Evolutionary conservation across 164 flowering plant genomes (phyloP), one percentile per base, ranked within the genome.

Genomic region (Dillenia turbinata): DNA sequence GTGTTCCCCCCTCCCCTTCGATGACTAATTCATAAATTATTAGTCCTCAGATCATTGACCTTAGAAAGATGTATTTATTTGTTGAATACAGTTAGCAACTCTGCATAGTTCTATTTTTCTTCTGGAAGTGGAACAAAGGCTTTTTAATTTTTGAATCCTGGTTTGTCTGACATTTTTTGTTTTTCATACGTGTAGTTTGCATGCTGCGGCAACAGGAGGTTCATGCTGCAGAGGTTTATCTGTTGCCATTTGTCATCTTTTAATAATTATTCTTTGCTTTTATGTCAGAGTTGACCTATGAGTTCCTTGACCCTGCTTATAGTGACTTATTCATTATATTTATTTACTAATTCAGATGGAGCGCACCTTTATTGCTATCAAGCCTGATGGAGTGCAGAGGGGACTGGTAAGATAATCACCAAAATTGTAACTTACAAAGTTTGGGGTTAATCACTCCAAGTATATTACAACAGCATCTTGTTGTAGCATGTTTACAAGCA

Each of bases 341-440:
- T 48, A 33, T 22, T 56, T 54, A 11, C 67, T 13, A 59, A 22
- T 68, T 17, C 72, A 91, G 97, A 54, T 94, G 80, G 99, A 94
- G 78, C 85, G 90, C 51, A 94, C 96, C 61, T 94, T 94, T 75
- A 94, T 94, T 70, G 96, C 97, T 49, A 94, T 91, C 73, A 91
- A 94, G 79, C 99, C 97, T 52, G 99, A 94, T 78, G 99, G 99
- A 75, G 97, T 94, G 52, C 99, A 94, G 70, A 84, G 99, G 76
- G 99, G 97, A 16, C 83, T 94, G 89, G 99, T 94, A 82, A 71
- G 78, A 13, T 46, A 15, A 65, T 47, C 12, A 44, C 47, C 17
- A n/a, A 33, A 33, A 5, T 33, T 33, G 40, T 33, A 6, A 33
- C 40, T 33, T 33, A 7, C 5, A 33, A 33, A 6, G 6, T 5